Conservation (phyloP, 2,329 filamentous ascomycete species). For the Fusarium beomiforme region DNA sequence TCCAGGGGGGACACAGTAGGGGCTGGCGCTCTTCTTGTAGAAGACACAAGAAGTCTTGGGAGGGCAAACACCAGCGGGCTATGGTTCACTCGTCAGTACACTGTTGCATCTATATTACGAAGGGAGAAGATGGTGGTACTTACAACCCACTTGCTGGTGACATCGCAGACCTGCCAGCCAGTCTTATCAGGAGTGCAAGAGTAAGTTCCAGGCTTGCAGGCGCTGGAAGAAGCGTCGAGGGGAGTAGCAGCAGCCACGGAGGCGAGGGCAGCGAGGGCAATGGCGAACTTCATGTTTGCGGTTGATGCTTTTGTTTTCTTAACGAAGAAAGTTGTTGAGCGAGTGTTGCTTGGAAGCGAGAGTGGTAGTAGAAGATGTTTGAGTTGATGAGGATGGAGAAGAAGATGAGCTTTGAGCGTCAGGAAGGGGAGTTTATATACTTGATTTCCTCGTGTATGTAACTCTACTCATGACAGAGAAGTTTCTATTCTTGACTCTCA, state of each 20-base stretch:
- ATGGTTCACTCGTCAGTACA: background rate
- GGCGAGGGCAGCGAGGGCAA: conserved; percentile 37
- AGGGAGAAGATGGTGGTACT: conserved; percentile 27
- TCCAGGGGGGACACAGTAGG: conserved; percentile 51
- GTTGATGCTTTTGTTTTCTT: background rate
- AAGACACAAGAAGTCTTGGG: conserved; percentile 51
- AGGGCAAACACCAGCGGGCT: conserved; percentile 50
- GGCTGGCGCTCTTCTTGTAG: conserved; percentile 47
- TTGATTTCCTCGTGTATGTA: background rate
- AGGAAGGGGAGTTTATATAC: conserved; percentile 24
- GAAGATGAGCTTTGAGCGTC: background rate
- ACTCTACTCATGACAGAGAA: background rate
- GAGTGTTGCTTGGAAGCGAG: conserved; percentile 20
- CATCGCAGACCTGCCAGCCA: conserved; percentile 50
- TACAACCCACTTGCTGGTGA: conserved; percentile 46
- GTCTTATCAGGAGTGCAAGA: conserved; percentile 40
- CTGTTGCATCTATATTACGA: rapidly evolving
- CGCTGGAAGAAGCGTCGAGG: conserved; percentile 2
- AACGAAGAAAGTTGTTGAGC: background rate
- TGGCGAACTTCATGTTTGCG: conserved; percentile 46
- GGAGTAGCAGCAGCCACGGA: conserved; percentile 34
- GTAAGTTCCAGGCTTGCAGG: conserved; percentile 51
- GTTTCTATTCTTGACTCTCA: conserved; percentile 24
- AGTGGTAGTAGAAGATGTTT: conserved; percentile 1
- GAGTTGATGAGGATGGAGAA: conserved; percentile 26